Evolutionary conservation across 2,329 filamentous ascomycete species (phyloP).

Genomic region (Eutypella sp.): DNA sequence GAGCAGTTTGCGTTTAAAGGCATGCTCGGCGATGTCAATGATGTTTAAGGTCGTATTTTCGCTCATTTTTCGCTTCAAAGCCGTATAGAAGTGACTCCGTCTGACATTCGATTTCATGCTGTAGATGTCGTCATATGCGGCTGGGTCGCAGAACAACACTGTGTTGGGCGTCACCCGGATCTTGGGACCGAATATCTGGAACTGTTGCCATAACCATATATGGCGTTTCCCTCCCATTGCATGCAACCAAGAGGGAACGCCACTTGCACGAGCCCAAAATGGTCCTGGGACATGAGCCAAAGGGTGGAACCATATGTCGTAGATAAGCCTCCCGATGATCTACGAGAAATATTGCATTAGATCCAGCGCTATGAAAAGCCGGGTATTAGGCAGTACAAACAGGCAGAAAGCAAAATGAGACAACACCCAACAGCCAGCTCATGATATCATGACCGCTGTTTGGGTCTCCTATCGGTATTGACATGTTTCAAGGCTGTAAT

Average conservation of each 20-base stretch:
- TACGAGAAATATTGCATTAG: no score
- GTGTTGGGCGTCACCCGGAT: conserved; percentile 14
- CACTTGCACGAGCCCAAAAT: conserved; percentile 15
- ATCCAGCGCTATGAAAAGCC: no score
- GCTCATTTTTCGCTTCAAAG: conserved; percentile 2
- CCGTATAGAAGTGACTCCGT: conserved; percentile 15
- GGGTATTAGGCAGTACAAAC: no score
- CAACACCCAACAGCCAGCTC: no score
- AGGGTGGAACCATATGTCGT: conserved; percentile 19
- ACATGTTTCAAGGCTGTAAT: no score
- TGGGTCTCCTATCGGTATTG: no score
- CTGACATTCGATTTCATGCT: conserved; percentile 18
- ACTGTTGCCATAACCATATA: conserved; percentile 17
- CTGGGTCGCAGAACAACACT: conserved; percentile 15
- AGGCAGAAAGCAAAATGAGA: no score
- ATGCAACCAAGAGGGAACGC: conserved; percentile 18
- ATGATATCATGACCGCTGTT: no score
- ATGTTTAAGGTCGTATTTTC: conserved; percentile 11
- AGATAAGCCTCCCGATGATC: conserved; percentile 8
- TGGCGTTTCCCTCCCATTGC: conserved; percentile 12
- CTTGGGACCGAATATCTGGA: conserved; percentile 15
- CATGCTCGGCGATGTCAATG: conserved; percentile 13
- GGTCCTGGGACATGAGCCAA: conserved; percentile 17
- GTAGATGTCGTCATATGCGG: conserved; percentile 15
- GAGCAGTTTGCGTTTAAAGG: conserved; percentile 15